Evolutionary conservation across 495 filamentous ascomycete genomes (phyloP).

Genomic region (Aspergillus sclerotioniger): DNA sequence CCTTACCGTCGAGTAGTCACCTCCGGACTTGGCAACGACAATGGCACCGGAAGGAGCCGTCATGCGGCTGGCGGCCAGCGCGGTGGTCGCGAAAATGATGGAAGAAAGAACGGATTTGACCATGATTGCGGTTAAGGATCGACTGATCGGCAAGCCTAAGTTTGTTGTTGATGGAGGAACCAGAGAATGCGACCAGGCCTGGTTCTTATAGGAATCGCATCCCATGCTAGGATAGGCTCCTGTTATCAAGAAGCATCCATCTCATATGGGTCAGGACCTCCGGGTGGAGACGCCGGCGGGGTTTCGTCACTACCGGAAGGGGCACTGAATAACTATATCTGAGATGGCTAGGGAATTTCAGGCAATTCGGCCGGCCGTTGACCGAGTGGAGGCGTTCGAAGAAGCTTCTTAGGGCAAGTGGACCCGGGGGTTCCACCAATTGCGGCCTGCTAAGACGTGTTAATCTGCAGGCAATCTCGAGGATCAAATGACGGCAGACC

Average conservation of each 20-base stretch:
- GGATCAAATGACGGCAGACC: neutral
- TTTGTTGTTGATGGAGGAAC: constrained; percentile 1
- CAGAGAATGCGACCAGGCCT: neutral
- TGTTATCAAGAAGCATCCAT: neutral
- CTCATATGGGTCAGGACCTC: constrained; percentile 9
- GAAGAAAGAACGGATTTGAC: constrained; percentile 12
- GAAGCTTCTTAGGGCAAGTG: constrained; percentile 5
- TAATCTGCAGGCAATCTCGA: neutral
- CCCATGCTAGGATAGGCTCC: neutral
- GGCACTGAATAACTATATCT: constrained; percentile 8
- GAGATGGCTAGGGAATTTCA: constrained; percentile 8
- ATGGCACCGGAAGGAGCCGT: constrained; percentile 51
- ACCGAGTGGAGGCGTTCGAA: neutral
- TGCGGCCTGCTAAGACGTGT: neutral
- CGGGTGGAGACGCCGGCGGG: constrained; percentile 4
- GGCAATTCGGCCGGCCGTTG: constrained; percentile 2
- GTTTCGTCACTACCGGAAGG: neutral
- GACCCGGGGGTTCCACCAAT: neutral
- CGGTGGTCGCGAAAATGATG: constrained; percentile 26
- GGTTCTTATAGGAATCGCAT: neutral
- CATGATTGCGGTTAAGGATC: constrained; percentile 6
- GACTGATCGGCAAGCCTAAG: constrained; percentile 2
- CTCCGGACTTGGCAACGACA: constrained; percentile 46
- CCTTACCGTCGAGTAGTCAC: constrained; percentile 37
- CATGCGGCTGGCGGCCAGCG: constrained; percentile 41